Evolutionary conservation across 345 rosid species (phyloP).

Genomic region (Aquilaria yunnanensis): DNA sequence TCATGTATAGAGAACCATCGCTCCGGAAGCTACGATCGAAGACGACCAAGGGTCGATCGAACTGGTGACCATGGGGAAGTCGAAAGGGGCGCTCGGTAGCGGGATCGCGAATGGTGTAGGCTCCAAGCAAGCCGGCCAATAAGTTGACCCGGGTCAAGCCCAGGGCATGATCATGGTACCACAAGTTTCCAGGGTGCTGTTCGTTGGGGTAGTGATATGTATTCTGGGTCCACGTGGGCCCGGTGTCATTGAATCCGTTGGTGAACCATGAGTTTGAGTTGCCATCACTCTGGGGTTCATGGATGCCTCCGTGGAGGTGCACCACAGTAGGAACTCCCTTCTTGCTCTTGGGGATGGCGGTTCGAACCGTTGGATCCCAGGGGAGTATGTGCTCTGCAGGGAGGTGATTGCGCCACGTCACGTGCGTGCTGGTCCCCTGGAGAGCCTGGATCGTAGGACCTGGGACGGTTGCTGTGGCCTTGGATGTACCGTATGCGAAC

Average conservation of each 20-base stretch:
- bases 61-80: conserved; percentile 47
- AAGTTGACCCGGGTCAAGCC: conserved; percentile 90
- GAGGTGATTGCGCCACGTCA: conserved; percentile 85
- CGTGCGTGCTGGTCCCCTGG: conserved; percentile 46
- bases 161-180: conserved; percentile 95
- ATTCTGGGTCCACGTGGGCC: conserved; percentile 56
- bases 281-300: conserved; percentile 78
- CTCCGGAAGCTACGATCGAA: conserved; percentile 67
- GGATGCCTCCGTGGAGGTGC: conserved; percentile 84
- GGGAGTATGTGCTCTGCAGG: conserved; percentile 81
- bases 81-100: conserved; percentile 46
- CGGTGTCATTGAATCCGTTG: conserved; percentile 44
- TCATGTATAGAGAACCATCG: conserved; percentile 81
- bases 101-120: conserved; percentile 61
- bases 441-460: conserved; percentile 94
- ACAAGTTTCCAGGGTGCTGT: conserved; percentile 85
- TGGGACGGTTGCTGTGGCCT: conserved; percentile 56
- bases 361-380: conserved; percentile 85
- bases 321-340: conserved; percentile 88
- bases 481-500: conserved; percentile 70
- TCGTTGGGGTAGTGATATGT: conserved; percentile 49
- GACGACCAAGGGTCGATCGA: conserved; percentile 56
- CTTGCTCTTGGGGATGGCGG: conserved; percentile 36
- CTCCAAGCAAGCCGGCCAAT: conserved; percentile 77
- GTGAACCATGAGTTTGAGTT: conserved; percentile 83